Evolutionary conservation across 139 green algal genomes (phyloP).

Genomic region (Edaphochlamys debaryana): DNA sequence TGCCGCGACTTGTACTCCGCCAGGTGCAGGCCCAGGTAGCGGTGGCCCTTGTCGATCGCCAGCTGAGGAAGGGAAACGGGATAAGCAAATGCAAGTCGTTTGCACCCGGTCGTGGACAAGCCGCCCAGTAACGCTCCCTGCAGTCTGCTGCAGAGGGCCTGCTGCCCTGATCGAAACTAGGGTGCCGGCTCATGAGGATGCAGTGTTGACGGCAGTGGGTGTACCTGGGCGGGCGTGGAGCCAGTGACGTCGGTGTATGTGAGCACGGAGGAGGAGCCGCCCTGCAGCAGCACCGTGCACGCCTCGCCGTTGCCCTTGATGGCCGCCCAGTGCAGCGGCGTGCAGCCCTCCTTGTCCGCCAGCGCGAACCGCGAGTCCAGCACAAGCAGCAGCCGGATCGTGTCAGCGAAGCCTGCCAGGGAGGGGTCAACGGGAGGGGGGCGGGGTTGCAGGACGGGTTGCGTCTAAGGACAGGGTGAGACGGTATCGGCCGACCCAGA

Average conservation of each 20-base stretch:
- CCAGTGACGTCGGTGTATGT: constrained; percentile 82
- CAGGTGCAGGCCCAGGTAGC: constrained; percentile 78
- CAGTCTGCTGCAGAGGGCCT: too few species aligned
- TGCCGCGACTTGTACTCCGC: constrained; percentile 66
- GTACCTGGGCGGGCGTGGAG: constrained; percentile 80
- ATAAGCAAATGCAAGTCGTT: too few species aligned
- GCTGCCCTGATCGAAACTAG: too few species aligned
- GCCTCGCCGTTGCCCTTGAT: constrained; percentile 94
- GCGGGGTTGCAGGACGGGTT: too few species aligned
- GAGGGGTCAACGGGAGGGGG: too few species aligned
- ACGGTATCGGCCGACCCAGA: too few species aligned
- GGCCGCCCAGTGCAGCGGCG: constrained; percentile 95
- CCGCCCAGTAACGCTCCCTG: too few species aligned
- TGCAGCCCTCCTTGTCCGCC: constrained; percentile 93
- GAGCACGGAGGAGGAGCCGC: constrained; percentile 70
- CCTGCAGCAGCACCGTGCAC: constrained; percentile 89
- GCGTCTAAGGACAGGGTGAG: too few species aligned
- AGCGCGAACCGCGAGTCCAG: constrained; percentile 72
- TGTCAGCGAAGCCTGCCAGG: constrained; percentile 81
- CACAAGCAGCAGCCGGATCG: constrained; percentile 91
- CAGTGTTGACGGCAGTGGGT: too few species aligned
- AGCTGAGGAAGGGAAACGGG: too few species aligned
- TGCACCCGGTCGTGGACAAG: too few species aligned
- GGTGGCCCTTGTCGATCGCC: constrained; percentile 93
- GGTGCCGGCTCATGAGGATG: too few species aligned